Evolutionary conservation across 2,329 filamentous ascomycete species (phyloP), one percentile per base, ranked within the genome.

Genomic region (Aspergillus felis): DNA sequence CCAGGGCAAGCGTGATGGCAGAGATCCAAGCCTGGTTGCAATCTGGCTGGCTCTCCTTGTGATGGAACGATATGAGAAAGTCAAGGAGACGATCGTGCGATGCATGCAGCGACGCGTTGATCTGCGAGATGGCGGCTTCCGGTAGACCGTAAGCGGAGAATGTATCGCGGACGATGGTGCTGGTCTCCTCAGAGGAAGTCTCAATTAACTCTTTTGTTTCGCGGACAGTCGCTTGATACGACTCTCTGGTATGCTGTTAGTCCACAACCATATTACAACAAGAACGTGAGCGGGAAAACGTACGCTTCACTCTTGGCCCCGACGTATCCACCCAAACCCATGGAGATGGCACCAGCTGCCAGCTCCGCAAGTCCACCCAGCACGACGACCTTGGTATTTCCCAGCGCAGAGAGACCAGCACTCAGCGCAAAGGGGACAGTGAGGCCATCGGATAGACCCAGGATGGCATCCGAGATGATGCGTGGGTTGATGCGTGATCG

Each of bases 341-440:
- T 92, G 56, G 84, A 88, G 64, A 92, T 90, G 62, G 87, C 86
- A 29, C 89, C 89, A 0, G 87, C 87, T 65, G 89, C 87, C 52
- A 92, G 79, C 77, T 92, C 89, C 3, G 89, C 89, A n/a, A 91
- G 77, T 4, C 89, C 89, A 55, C 87, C 89, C 56, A 88, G 82
- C 58, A 93, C 84, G 60, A 89, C 86, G 2, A 88, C 82, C 51
- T 81, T 82, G n/a, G 85, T 86, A 66, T 84, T 79, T 38, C 86
- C 86, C 25, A 89, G 78, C 4, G 76, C 76, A 4, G 71, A 75
- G 55, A 92, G 80, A 28, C 89, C 89, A 0, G 90, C 89, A 0
- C 87, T 91, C 54, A 92, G 76, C 9, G 89, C 89, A 62, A 92
- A 92, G 1, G 89, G 89, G 0, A 92, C 89, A 0, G 89, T 92